Evolutionary conservation across 2,329 filamentous ascomycete genomes (phyloP).

Genomic region (Shiraia sp.): DNA sequence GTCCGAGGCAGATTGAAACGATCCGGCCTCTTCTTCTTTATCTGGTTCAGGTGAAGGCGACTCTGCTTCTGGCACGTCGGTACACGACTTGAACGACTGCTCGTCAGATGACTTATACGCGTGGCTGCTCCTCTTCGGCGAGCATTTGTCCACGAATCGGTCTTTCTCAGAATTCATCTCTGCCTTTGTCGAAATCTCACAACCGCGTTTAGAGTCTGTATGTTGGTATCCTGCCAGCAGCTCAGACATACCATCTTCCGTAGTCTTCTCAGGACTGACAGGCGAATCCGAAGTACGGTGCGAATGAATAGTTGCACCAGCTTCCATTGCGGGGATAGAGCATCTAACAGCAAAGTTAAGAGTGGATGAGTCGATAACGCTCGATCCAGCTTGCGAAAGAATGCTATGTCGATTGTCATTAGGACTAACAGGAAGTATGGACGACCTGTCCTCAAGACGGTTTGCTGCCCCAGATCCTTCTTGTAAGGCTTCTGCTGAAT

Average conservation of each 20-base stretch:
- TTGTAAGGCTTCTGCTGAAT: constrained; percentile 1
- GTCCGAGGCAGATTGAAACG: constrained; percentile 17
- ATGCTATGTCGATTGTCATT: constrained; percentile 21
- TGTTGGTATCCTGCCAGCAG: constrained; percentile 37
- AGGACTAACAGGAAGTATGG: constrained; percentile 1
- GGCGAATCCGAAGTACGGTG: constrained; percentile 5
- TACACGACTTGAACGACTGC: constrained; percentile 41
- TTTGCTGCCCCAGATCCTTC: constrained; percentile 1
- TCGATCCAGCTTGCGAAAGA: constrained; percentile 30
- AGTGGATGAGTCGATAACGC: constrained; percentile 37
- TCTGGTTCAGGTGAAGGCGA: constrained; percentile 1
- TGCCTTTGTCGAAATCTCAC: constrained; percentile 1
- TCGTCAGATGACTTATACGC: constrained; percentile 35
- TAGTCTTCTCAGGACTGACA: constrained; percentile 18
- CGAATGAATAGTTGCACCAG: constrained; percentile 8
- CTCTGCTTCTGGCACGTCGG: constrained; percentile 19
- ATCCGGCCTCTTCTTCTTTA: constrained; percentile 11
- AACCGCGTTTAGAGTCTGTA: constrained; percentile 26
- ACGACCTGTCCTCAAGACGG: not conserved
- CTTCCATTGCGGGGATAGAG: constrained; percentile 32
- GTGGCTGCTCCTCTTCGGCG: constrained; percentile 25
- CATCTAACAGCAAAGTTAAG: constrained; percentile 33
- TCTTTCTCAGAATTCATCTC: constrained; percentile 1
- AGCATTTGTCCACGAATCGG: constrained; percentile 2
- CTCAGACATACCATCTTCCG: constrained; percentile 39